Conservation (phyloP, 768 basidiomycete species). For the Phylloporus sp. region DNA sequence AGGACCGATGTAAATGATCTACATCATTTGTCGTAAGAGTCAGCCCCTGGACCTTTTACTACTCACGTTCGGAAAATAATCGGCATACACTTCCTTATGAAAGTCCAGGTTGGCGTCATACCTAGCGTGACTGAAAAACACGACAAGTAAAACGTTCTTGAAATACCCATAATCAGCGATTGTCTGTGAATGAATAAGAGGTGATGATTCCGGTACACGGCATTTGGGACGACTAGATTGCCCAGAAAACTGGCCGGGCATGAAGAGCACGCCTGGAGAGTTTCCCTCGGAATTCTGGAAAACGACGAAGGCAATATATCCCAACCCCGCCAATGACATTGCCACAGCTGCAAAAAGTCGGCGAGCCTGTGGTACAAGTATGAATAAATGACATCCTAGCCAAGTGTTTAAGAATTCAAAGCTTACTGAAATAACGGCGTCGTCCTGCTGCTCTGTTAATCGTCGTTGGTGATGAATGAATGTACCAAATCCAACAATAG, state of each 20-base stretch:
- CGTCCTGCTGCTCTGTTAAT: not conserved
- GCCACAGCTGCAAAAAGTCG: conserved; percentile 2
- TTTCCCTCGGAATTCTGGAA: not conserved
- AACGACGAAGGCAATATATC: conserved; percentile 2
- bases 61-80: conserved; percentile 49
- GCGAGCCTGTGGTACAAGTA: conserved; percentile 1
- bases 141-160: conserved; percentile 41
- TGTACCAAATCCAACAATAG: conserved; percentile 7
- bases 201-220: conserved; percentile 18
- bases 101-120: conserved; percentile 46
- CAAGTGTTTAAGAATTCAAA: not conserved
- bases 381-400: not conserved
- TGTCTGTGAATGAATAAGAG: conserved; percentile 14
- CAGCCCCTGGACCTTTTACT: not conserved
- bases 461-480: not conserved
- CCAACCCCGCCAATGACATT: conserved; percentile 3
- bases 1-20: conserved; percentile 51
- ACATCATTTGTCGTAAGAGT: not conserved
- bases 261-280: conserved; percentile 2
- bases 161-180: conserved; percentile 35
- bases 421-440: conserved; percentile 14
- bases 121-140: conserved; percentile 49
- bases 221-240: conserved; percentile 7
- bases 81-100: conserved; percentile 43
- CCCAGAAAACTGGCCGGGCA: not conserved